Evolutionary conservation across 345 rosid genomes (phyloP).

Genomic region (Acer campestre): DNA sequence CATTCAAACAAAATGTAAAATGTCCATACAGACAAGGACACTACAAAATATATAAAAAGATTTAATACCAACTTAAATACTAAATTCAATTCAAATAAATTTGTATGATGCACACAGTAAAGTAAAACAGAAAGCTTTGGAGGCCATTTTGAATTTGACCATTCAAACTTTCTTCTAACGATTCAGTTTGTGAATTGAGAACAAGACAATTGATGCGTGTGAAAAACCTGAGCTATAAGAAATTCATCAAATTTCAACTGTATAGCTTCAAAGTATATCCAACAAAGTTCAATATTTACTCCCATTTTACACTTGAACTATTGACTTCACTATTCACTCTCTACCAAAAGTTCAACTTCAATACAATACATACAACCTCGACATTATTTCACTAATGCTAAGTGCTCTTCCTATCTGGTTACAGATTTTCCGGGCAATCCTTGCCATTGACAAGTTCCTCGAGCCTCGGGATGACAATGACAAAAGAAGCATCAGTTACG

Average conservation of each 20-base stretch:
- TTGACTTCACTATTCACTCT: neutral
- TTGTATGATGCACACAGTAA: too few species aligned
- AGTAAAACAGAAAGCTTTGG: too few species aligned
- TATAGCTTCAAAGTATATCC: neutral
- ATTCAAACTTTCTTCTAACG: too few species aligned
- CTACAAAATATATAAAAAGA: too few species aligned
- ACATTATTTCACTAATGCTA: constrained; percentile 1
- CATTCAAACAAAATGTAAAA: too few species aligned
- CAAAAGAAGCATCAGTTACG: constrained; percentile 1
- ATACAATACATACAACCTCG: neutral
- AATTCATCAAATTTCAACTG: neutral
- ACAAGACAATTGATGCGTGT: too few species aligned
- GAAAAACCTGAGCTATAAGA: neutral
- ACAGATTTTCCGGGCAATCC: neutral
- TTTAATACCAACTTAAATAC: too few species aligned
- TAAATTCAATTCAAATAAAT: too few species aligned
- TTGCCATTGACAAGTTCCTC: neutral
- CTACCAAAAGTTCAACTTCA: neutral
- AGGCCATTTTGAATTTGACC: too few species aligned
- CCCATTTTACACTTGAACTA: constrained; percentile 10
- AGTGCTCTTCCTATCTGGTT: neutral
- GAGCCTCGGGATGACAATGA: neutral
- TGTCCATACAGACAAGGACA: too few species aligned
- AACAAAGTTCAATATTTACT: constrained; percentile 1
- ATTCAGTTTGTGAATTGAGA: too few species aligned